Evolutionary conservation across 2,329 filamentous ascomycete species (phyloP), one percentile per base, ranked within the genome.

Genomic region (Blastomyces parvus): DNA sequence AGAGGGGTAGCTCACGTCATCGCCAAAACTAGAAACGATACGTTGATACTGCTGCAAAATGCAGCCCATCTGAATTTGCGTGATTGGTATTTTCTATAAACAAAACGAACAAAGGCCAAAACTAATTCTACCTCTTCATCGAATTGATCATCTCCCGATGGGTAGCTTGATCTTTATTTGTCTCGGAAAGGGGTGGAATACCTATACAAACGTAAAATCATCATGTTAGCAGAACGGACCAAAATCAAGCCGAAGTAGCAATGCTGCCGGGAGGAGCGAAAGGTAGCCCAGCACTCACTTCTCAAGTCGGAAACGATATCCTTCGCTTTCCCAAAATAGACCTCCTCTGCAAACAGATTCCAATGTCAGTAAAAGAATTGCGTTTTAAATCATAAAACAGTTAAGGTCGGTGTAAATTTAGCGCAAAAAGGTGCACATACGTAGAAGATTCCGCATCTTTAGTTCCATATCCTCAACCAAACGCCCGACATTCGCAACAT

Each of bases 391-490:
- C 50, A 46, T n/a, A 57, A 8, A 44, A 5, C 6, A 42, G 48
- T 11, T 38, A 13, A 8, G 33, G 59, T 22, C 8, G 62, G 13
- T 27, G 42, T 38, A n/a, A 13, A 36, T 53, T 42, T 19, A 22
- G 17, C 44, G 3, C 9, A 25, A 30, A 38, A 59, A 48, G 42
- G 17, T 19, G 8, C n/a, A 74, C 79, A 66, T 76, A 82, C 81
- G 93, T 75, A 99, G 81, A 77, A 97, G 77, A 77, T 99, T 99
- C 68, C 94, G 86, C 94, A 99, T 97, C 83, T 97, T 96, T 75
- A 97, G 86, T 80, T 99, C 94, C 94, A 99, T 97, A 77, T 99
- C 94, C 82, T 99, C 94, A 61, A 99, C 92, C 73, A 99, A 83
- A 67, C 88, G 84, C 64, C 94, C 94, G 65, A 97, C 90, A 77